Base-by-base conservation (phyloP, 2,329 filamentous ascomycete genomes). In the Pyrenochaeta sp. region DNA sequence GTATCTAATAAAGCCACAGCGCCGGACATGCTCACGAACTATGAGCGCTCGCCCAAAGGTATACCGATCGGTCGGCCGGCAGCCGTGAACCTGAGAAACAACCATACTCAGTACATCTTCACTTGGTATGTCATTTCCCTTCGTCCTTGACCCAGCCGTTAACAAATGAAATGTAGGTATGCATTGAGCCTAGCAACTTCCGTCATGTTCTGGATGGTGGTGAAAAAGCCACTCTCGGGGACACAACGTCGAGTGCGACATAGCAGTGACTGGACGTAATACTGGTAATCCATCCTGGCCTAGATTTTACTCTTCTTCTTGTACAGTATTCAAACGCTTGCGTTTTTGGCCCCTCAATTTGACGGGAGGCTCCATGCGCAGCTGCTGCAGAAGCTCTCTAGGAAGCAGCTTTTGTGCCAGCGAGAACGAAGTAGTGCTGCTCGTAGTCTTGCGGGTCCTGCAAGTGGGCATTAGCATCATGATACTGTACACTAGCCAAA, bases 41-140 rank as follows among this genome's bases (percentile, higher is more conserved):
- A 90, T 66, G 85, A 92, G 61, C 84, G 90, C 65, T 82, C 89
- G 65, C 80, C 81, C 10, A 88, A 87, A 61, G 94, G 94, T 19
- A 86, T 96, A 47, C 94, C 94, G 2, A 93, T 96, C 67, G 94
- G 92, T 10, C 82, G 93, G 66, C 77, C 90, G 6, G 83, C 94
- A 4, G 90, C 96, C 74, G 92, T 99, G 48, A 96, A 95, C 69
- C 77, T 99, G 66, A 84, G 90, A 69, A 99, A 99, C 70, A 97
- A 96, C 74, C 94, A 99, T 73, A 86, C 90, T 53, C 94, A 97
- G 78, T 99, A 99, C 73, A 99, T 99, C 59, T 94, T 96, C 72
- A 99, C 94, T 57, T 99, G 94, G 94, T 97, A 83, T 66, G 85
- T 37, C 11, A 30, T 21, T 24, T 22, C 24, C 13, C 11, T 26